Base-by-base conservation (phyloP, 768 basidiomycete genomes). In the Rhizopogon rudus region DNA sequence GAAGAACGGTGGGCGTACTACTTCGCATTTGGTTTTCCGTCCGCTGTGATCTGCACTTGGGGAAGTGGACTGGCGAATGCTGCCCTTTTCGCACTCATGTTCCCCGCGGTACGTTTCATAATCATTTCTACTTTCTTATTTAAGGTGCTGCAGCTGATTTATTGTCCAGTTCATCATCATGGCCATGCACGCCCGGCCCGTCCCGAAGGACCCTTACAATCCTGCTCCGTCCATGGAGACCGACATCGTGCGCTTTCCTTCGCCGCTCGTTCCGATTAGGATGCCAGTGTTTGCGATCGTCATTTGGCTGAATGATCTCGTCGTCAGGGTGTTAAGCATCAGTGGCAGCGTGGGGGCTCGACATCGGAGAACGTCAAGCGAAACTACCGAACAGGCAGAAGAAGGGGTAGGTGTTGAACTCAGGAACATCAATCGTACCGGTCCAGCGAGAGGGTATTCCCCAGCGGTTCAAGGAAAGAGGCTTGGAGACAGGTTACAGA, bases 1-100 rank as follows among this genome's bases (percentile, higher is more conserved):
- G 93, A 95, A 71, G 90, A 93, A 69, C 81, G 91, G 41, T 95
- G 93, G 93, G 81, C 87, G 2, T 95, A 94, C 71, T 91, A 86
- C 65, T 78, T 93, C 56, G 87, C 87, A 5, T 95, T 93, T 59
- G 93, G 93, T 79, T 69, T 92, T 4, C 88, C 91, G 28, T 77
- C 86, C 3, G 83, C 91, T 1, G 78, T 77, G 0, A 71, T 92
- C 17, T 93, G 91, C 65, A 84, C 79, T 55, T 84, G 81, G 76
- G 87, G 86, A 51, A 83, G 81, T 57, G 79, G 82, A 41, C 80
- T 92, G 39, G 88, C 89, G 12, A 93, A 88, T 61, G 88, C 83
- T n/a, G 87, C 87, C 9, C 66, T 90, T 17, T 95, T 94, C 62
- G 90, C 92, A 0, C 78, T 94, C 51, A 65, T 93, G 12, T 93